Evolutionary conservation across 2,329 filamentous ascomycete genomes (phyloP).

Genomic region (Triangularia verruculosa): DNA sequence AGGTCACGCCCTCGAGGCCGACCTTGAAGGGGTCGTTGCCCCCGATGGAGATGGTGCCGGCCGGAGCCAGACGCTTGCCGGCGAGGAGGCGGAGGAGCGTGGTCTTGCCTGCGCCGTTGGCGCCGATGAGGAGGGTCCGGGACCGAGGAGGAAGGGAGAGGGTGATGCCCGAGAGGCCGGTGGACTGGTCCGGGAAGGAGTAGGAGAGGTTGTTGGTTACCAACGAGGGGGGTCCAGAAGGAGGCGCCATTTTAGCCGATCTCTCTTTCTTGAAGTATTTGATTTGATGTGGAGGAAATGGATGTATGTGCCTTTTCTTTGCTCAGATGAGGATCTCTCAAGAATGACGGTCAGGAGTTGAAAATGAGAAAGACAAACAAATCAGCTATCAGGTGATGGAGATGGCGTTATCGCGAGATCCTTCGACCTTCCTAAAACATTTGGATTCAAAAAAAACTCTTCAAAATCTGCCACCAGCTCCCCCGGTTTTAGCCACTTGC

Average conservation of each 20-base stretch:
- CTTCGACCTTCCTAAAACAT: no score
- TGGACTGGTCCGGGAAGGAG: conserved; percentile 79
- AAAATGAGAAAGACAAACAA: no score
- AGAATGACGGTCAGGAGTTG: no score
- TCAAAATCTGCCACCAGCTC: no score
- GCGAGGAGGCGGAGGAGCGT: conserved; percentile 91
- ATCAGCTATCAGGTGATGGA: no score
- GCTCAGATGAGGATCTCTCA: no score
- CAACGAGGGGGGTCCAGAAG: conserved; percentile 55
- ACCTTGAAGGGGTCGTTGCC: conserved; percentile 90
- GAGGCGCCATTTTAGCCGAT: conserved; percentile 33
- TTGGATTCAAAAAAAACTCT: no score
- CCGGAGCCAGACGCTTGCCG: conserved; percentile 87
- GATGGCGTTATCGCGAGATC: no score
- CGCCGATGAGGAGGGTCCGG: conserved; percentile 87
- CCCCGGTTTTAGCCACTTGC: no score
- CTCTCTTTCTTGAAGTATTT: no score
- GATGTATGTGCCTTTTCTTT: no score
- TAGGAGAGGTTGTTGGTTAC: conserved; percentile 76
- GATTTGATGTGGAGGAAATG: no score
- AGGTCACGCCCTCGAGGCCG: conserved; percentile 88
- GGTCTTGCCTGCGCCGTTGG: conserved; percentile 96
- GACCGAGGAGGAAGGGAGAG: conserved; percentile 78
- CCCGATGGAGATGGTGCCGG: conserved; percentile 69
- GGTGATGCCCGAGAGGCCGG: conserved; percentile 70